Evolutionary conservation across 768 basidiomycete species (phyloP).

Genomic region (Leccinum imitatum): DNA sequence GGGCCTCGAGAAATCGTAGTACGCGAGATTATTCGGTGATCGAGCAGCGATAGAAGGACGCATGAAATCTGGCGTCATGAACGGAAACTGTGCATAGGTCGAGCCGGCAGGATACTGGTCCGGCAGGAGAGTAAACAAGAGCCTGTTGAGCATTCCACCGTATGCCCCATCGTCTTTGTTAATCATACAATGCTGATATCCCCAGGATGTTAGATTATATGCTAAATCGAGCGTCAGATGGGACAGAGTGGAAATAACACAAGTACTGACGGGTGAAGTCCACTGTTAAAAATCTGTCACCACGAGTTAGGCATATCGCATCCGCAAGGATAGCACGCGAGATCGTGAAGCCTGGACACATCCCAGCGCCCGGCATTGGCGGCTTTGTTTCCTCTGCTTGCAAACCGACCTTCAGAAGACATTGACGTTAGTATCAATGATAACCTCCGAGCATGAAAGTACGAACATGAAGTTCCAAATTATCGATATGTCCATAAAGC

Average conservation of each 20-base stretch:
- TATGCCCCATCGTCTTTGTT: conserved; percentile 66
- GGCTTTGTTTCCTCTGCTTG: conserved; percentile 73
- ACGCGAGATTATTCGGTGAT: conserved; percentile 31
- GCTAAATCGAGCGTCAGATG: conserved; percentile 40
- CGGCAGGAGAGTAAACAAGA: conserved; percentile 75
- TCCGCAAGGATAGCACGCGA: conserved; percentile 80
- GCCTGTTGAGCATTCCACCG: conserved; percentile 71
- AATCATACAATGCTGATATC: conserved; percentile 67
- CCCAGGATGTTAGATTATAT: conserved; percentile 76
- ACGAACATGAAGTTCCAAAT: conserved; percentile 74
- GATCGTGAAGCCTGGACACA: conserved; percentile 83
- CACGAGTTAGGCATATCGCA: conserved; percentile 71
- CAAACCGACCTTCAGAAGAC: conserved; percentile 48
- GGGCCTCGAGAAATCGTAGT: conserved; percentile 64
- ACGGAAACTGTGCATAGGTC: conserved; percentile 78
- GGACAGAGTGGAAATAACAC: not conserved
- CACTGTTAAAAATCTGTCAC: conserved; percentile 76
- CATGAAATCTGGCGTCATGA: conserved; percentile 55
- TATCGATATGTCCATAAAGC: conserved; percentile 72
- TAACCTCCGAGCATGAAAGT: not conserved
- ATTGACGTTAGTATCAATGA: not conserved
- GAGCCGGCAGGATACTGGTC: conserved; percentile 63
- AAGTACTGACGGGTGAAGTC: conserved; percentile 68
- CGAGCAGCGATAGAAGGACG: conserved; percentile 44
- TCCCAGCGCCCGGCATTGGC: conserved; percentile 64